Evolutionary conservation across 345 rosid genomes (phyloP), one percentile per base, ranked within the genome.

Genomic region (Populus alba): DNA sequence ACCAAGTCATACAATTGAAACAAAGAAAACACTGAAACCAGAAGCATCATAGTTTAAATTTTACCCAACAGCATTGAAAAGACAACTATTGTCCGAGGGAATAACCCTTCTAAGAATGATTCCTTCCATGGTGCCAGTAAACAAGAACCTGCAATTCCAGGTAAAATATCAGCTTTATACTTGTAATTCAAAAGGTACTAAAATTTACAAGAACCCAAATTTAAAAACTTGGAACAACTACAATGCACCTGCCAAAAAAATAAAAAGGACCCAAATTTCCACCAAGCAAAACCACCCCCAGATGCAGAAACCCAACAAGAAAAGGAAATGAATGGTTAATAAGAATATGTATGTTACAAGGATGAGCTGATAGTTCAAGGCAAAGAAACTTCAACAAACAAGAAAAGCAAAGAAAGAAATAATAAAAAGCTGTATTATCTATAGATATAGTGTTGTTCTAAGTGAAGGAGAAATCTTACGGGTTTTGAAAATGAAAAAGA

Each of bases 11-110:
- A 49, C 35, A 67, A 35, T 31, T 20, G 31, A 15, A 45, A 72
- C 45, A 31, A 38, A 65, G 65, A 37, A 72, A 51, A 35, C 37
- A 75, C 35, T 25, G 18, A 29, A 38, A 31, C 27, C 51, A 29
- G 17, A 43, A 39, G 37, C 43, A 69, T 27, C 12, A n/a, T 17
- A 33, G 47, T 61, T 49, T 22, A 65, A 68, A 83, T 2, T 45
- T 85, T 87, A 96, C 99, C 97, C 91, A 25, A 92, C 86, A 65
- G 99, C 97, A 81, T 94, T 96, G 87, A 94, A 96, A 70, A 96
- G 94, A 79, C 99, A 96, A 85, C 97, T 94, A 88, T 96, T 96
- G 73, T 96, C 98, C 3, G 99, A 94, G 66, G 97, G 97, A 78
- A 96, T 96, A 43, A 96, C 93, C 81, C 99, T 90, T 83, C 99